A percentile compares a stretch with the other conserved stretches of the same genome.
Evolutionary conservation across 345 rosid genomes (phyloP).

Genomic region (Excoecaria agallocha): DNA sequence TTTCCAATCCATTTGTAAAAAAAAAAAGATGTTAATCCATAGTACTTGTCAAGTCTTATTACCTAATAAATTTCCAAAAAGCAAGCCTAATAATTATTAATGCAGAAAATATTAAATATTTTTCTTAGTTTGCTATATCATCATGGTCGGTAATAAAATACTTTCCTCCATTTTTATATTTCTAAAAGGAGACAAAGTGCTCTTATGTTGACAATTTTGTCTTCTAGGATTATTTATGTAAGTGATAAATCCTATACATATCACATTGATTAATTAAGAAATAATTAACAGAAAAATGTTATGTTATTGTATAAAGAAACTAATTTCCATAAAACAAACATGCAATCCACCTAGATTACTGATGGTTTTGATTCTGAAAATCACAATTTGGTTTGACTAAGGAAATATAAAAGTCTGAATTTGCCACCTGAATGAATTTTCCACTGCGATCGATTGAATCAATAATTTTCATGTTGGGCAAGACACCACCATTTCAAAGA

Average conservation of each 20-base stretch:
- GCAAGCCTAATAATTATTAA: not conserved
- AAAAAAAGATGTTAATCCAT: too few relatives aligned
- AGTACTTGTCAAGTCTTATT: too few relatives aligned
- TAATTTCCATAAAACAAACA: too few relatives aligned
- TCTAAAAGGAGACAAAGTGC: not conserved
- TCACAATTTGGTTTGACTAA: not conserved
- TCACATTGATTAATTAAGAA: too few relatives aligned
- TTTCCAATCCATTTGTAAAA: too few relatives aligned
- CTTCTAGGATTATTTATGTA: not conserved
- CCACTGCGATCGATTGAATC: not conserved
- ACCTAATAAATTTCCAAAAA: too few relatives aligned
- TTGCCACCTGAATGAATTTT: not conserved
- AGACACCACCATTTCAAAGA: not conserved
- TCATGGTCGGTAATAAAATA: slow-evolving; percentile 10
- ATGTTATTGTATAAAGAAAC: too few relatives aligned
- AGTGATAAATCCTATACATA: too few relatives aligned
- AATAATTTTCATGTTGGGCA: not conserved
- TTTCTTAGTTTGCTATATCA: not conserved
- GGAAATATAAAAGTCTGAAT: not conserved
- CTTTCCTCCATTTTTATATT: not conserved
- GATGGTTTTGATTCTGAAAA: too few relatives aligned
- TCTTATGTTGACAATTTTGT: not conserved
- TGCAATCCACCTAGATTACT: too few relatives aligned
- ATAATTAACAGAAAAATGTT: too few relatives aligned
- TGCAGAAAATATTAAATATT: not conserved